Percentiles rank a stretch among this genome's conserved stretches.
Conservation (phyloP, 495 filamentous ascomycete species). For the Aspergillus asperescens region DNA sequence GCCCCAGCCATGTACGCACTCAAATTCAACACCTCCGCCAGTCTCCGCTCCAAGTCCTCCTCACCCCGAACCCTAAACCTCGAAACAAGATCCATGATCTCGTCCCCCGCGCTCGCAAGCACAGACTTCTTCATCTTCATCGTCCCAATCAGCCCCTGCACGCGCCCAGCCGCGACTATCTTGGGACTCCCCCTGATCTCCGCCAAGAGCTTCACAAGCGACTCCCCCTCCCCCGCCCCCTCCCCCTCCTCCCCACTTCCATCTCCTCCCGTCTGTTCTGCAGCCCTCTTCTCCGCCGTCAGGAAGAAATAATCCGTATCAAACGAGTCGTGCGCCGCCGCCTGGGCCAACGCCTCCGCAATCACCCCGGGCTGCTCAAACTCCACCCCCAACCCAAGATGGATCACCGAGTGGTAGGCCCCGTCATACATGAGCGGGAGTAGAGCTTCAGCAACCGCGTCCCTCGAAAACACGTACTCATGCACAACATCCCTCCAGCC, state of each 20-base stretch:
- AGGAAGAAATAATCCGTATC: slow-evolving; percentile 15
- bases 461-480: slow-evolving; percentile 27
- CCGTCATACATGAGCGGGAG: slow-evolving; percentile 27
- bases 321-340: slow-evolving; percentile 23
- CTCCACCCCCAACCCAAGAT: slow-evolving; percentile 37
- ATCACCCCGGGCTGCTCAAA: slow-evolving; percentile 33
- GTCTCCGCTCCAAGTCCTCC: slow-evolving; percentile 10
- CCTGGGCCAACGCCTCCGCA: slow-evolving; percentile 36
- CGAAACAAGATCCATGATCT: not conserved
- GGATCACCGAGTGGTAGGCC: slow-evolving; percentile 34
- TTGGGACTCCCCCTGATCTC: not conserved
- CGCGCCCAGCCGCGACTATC: slow-evolving; percentile 19
- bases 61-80: not conserved
- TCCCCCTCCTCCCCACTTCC: no score
- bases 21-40: slow-evolving; percentile 31
- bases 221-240: not conserved
- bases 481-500: slow-evolving; percentile 24
- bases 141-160: slow-evolving; percentile 1
- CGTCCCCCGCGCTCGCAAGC: not conserved
- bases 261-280: not conserved
- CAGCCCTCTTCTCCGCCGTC: slow-evolving; percentile 12
- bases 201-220: not conserved
- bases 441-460: slow-evolving; percentile 22
- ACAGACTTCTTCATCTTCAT: slow-evolving; percentile 5
- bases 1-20: slow-evolving; percentile 24